These are phyloP conservation scores for Salix viminalis DNA, from an alignment of 345 rosid species.

Conservation along the genomic window DNA sequence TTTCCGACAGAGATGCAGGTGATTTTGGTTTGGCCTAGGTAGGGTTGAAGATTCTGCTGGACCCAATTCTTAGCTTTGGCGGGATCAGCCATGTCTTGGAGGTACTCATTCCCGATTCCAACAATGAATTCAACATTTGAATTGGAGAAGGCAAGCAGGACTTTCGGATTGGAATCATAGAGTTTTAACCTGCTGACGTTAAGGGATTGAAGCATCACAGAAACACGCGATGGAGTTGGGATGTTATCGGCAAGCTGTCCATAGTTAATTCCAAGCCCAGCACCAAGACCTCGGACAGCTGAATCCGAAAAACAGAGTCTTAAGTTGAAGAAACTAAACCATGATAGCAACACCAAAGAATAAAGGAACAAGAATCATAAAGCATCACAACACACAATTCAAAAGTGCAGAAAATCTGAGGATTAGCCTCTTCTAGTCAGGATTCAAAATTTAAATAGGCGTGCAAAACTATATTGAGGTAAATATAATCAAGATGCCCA, in stretches of 20 bases:
- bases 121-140: constrained; percentile 67
- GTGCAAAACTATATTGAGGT: background rate
- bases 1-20: constrained; percentile 73
- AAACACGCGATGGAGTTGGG: constrained; percentile 65
- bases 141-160: constrained; percentile 68
- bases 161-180: constrained; percentile 79
- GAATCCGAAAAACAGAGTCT: constrained; percentile 22
- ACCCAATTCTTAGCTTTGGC: constrained; percentile 63
- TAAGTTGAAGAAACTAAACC: background rate
- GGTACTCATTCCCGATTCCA: constrained; percentile 62
- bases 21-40: constrained; percentile 53
- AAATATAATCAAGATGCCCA: background rate
- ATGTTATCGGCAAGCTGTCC: constrained; percentile 89
- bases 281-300: constrained; percentile 13
- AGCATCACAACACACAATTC: background rate
- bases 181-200: constrained; percentile 68
- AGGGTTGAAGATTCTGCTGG: constrained; percentile 52
- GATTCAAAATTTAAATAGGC: background rate
- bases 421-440: background rate
- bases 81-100: constrained; percentile 56
- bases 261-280: constrained; percentile 78
- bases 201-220: constrained; percentile 52
- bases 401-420: background rate
- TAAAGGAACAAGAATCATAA: background rate
- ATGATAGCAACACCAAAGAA: background rate